Percentiles rank a stretch among this genome's conserved stretches.
Conservation (phyloP, 768 basidiomycete genomes). For the Amanita polypyramis region DNA sequence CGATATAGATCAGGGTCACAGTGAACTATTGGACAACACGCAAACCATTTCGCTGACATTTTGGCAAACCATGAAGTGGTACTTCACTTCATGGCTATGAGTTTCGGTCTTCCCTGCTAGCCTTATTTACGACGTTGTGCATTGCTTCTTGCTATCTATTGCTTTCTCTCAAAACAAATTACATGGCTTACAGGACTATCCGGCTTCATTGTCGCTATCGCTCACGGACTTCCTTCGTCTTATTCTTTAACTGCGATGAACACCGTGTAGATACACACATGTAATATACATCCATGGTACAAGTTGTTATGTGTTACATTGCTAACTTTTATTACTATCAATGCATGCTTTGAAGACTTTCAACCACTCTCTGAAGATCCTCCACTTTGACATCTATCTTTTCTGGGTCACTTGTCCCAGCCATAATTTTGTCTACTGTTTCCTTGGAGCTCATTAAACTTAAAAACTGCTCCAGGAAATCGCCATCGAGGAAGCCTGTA, state of each 20-base stretch:
- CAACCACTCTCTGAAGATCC: slow-evolving; percentile 34
- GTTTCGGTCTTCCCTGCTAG: background rate
- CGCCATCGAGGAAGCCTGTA: slow-evolving; percentile 81
- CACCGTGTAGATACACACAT: slow-evolving; percentile 1
- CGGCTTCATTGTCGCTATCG: too few relatives aligned
- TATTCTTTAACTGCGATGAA: background rate
- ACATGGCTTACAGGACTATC: background rate
- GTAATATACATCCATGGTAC: slow-evolving; percentile 6
- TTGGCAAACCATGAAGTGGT: slow-evolving; percentile 30
- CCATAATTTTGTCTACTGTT: slow-evolving; percentile 39
- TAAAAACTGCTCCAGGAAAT: slow-evolving; percentile 67
- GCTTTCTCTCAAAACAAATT: background rate
- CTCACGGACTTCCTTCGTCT: too few relatives aligned
- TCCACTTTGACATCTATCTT: slow-evolving; percentile 32
- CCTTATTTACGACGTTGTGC: background rate
- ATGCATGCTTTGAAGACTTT: slow-evolving; percentile 47
- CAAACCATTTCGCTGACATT: slow-evolving; percentile 28
- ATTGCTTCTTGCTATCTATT: slow-evolving; percentile 1
- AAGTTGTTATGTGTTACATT: slow-evolving; percentile 5
- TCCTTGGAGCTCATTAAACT: slow-evolving; percentile 26
- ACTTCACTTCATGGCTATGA: slow-evolving; percentile 20
- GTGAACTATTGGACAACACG: slow-evolving; percentile 13
- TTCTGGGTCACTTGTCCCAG: slow-evolving; percentile 52
- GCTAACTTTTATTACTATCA: slow-evolving; percentile 19
- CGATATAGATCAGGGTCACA: slow-evolving; percentile 27